Evolutionary conservation across 1,284 basidiomycete genomes (phyloP).

Genomic region (Rhodotorula sp.): DNA sequence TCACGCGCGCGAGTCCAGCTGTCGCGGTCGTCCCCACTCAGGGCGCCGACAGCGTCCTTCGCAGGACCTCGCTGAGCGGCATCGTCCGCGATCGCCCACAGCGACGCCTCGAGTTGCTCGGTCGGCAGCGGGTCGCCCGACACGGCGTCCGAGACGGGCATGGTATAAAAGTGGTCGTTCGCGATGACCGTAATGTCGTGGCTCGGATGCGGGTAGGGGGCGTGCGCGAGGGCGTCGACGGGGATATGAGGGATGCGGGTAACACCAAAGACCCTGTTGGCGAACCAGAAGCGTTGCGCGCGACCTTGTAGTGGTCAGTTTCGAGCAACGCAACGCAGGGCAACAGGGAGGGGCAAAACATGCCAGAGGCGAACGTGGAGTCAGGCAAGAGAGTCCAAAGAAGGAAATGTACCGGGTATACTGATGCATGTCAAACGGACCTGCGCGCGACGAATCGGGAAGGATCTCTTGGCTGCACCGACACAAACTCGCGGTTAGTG

Average conservation of each 20-base stretch:
- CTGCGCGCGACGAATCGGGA: constrained; percentile 56
- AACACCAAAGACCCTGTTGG: constrained; percentile 66
- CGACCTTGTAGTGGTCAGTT: constrained; percentile 32
- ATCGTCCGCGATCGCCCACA: constrained; percentile 69
- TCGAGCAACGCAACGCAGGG: constrained; percentile 53
- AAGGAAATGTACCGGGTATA: constrained; percentile 52
- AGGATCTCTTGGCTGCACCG: constrained; percentile 54
- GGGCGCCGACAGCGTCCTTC: constrained; percentile 60
- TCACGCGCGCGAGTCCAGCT: constrained; percentile 79
- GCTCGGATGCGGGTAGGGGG: constrained; percentile 54
- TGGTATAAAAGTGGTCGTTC: constrained; percentile 76
- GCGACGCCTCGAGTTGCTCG: constrained; percentile 64
- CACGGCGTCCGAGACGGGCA: constrained; percentile 63
- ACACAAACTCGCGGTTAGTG: neutral
- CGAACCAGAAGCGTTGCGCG: constrained; percentile 34
- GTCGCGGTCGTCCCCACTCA: constrained; percentile 79
- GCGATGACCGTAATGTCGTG: constrained; percentile 69
- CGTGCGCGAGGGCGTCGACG: constrained; percentile 37
- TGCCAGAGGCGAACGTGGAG: constrained; percentile 3
- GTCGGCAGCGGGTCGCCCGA: constrained; percentile 48
- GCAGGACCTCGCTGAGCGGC: constrained; percentile 56
- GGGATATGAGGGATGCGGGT: constrained; percentile 65
- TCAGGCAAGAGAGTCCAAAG: constrained; percentile 15
- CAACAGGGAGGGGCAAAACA: constrained; percentile 57
- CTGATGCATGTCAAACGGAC: constrained; percentile 60